Evolutionary conservation across 306 rosid species (phyloP).

Genomic region (Acacia melanoxylon): DNA sequence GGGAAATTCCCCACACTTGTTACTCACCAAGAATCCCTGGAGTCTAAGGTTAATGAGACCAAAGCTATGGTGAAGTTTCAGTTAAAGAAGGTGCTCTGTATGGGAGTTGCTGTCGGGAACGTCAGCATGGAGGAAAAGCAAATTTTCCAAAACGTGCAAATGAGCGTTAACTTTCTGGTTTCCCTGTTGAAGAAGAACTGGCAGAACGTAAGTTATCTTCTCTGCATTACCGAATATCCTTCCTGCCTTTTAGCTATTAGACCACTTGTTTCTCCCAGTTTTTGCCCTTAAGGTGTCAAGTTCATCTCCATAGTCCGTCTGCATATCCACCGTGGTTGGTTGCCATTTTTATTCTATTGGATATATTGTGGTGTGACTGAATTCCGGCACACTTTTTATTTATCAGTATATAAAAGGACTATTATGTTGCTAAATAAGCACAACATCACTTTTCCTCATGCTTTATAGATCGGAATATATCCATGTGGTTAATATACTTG

Average conservation of each 20-base stretch:
- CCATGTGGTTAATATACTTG: neutral
- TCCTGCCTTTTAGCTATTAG: neutral
- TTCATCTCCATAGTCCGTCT: neutral
- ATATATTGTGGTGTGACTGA: neutral
- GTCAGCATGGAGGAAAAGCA: slow-evolving; percentile 71
- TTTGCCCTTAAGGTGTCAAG: neutral
- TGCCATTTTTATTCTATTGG: neutral
- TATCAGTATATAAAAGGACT: neutral
- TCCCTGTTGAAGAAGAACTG: slow-evolving; percentile 68
- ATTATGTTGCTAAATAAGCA: neutral
- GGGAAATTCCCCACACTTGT: slow-evolving; percentile 71
- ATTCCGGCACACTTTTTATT: neutral
- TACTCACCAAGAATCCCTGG: slow-evolving; percentile 63
- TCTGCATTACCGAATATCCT: neutral
- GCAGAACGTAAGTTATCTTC: slow-evolving; percentile 56
- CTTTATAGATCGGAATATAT: neutral
- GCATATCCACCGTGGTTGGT: neutral
- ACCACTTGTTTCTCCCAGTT: neutral
- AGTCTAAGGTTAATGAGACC: slow-evolving; percentile 61
- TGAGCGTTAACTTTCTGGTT: slow-evolving; percentile 69
- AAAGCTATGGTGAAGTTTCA: slow-evolving; percentile 70
- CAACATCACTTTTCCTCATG: neutral
- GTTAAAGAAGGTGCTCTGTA: slow-evolving; percentile 69
- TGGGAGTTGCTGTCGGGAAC: slow-evolving; percentile 76
- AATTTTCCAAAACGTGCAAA: slow-evolving; percentile 65